phyloP scores from a whole-genome alignment of 176 grass and related monocot species.

The Leersia perrieri region DNA sequence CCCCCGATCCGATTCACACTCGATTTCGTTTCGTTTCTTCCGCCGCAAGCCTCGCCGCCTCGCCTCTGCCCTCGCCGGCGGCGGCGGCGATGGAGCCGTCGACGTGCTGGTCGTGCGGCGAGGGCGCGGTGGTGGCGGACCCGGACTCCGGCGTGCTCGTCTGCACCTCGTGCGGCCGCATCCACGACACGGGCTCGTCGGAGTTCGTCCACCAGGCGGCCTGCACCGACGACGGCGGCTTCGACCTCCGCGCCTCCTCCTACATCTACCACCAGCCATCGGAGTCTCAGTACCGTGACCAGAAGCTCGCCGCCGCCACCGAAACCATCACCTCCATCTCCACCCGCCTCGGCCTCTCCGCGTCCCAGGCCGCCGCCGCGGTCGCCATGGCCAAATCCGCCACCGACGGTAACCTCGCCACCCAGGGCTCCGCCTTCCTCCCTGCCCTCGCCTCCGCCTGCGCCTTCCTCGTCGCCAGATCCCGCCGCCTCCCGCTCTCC shows the following conservation, averaged over 20 bases:
- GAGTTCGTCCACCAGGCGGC: conserved; percentile 45
- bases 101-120: conserved; percentile 47
- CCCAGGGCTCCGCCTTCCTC: conserved; percentile 43
- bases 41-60: neutral
- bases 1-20: too few species aligned
- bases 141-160: conserved; percentile 46
- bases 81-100: conserved; percentile 31
- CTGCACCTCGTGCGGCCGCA: conserved; percentile 47
- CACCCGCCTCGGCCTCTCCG: conserved; percentile 45
- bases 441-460: conserved; percentile 54
- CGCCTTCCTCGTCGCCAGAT: conserved; percentile 49
- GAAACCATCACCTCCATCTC: conserved; percentile 28
- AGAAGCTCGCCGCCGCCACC: conserved; percentile 40
- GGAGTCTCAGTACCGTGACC: conserved; percentile 48
- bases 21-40: conserved; percentile 14
- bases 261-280: conserved; percentile 19
- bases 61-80: neutral
- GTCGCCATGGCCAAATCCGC: conserved; percentile 44
- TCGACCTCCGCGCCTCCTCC: conserved; percentile 37
- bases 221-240: conserved; percentile 39
- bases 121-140: conserved; percentile 25
- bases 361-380: conserved; percentile 35
- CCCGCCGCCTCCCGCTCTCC: conserved; percentile 52
- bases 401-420: conserved; percentile 46
- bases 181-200: conserved; percentile 23